phyloP scores from a whole-genome alignment of 2,329 filamentous ascomycete genomes.

The Pezizomycotina sp. region DNA sequence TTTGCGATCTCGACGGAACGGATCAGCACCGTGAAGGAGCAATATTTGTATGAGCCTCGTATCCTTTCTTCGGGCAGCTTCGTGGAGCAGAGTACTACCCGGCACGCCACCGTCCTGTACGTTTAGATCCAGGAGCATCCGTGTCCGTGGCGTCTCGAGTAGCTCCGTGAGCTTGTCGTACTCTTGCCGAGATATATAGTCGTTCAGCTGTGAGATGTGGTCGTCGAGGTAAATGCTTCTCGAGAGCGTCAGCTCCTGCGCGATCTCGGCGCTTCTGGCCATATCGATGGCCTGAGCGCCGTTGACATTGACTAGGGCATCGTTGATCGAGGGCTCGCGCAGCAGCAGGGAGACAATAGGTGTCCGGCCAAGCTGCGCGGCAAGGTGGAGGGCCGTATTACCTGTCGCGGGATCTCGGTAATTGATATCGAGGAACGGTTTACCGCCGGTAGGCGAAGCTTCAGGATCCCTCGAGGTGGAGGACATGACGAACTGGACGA shows the following conservation, averaged over 20 bases:
- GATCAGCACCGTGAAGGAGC: slow-evolving; percentile 84
- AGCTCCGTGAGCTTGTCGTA: slow-evolving; percentile 65
- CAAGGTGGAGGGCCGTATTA: slow-evolving; percentile 82
- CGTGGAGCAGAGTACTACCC: slow-evolving; percentile 85
- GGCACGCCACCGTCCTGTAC: slow-evolving; percentile 44
- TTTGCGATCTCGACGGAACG: slow-evolving; percentile 84
- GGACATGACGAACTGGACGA: slow-evolving; percentile 88
- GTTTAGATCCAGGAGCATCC: slow-evolving; percentile 82
- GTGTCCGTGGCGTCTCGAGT: slow-evolving; percentile 68
- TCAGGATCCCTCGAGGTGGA: slow-evolving; percentile 36
- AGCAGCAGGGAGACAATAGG: slow-evolving; percentile 70
- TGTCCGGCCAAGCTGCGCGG: slow-evolving; percentile 63
- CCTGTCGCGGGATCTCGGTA: slow-evolving; percentile 69
- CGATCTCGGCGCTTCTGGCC: slow-evolving; percentile 82
- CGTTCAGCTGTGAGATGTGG: slow-evolving; percentile 71
- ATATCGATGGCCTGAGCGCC: slow-evolving; percentile 77
- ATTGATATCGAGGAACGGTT: slow-evolving; percentile 56
- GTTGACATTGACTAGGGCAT: slow-evolving; percentile 67
- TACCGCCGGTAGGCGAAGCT: slow-evolving; percentile 35
- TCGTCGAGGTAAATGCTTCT: slow-evolving; percentile 77
- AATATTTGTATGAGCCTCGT: slow-evolving; percentile 75
- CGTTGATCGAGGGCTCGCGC: slow-evolving; percentile 69
- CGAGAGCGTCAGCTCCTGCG: slow-evolving; percentile 81
- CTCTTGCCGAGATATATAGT: slow-evolving; percentile 52
- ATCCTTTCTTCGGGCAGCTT: slow-evolving; percentile 78